phyloP scores from a whole-genome alignment of 345 rosid species.

The Murraya koenigii region DNA sequence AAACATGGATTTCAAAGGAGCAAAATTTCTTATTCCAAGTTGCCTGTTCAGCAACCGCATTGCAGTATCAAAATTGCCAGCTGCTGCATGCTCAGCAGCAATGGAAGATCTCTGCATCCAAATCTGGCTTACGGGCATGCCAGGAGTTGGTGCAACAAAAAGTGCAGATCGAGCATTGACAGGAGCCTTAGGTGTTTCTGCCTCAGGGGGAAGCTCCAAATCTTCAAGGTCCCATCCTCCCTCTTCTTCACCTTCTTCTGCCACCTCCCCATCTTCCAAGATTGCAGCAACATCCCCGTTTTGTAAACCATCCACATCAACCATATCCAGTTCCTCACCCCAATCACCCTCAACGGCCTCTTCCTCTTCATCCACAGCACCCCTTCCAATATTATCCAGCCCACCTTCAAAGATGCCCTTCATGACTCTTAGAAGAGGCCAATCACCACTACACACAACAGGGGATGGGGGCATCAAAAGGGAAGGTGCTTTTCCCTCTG shows the following conservation, averaged over 20 bases:
- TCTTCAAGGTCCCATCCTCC: conserved; percentile 97
- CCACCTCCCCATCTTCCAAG: conserved; percentile 65
- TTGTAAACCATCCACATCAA: conserved; percentile 60
- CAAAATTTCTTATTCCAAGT: conserved; percentile 80
- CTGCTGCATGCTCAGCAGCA: conserved; percentile 92
- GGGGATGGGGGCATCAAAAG: conserved; percentile 85
- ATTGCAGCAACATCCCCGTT: conserved; percentile 57
- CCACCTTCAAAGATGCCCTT: conserved; percentile 95
- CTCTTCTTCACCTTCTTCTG: conserved; percentile 64
- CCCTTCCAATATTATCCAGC: conserved; percentile 52
- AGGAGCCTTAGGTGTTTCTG: conserved; percentile 69
- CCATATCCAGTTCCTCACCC: conserved; percentile 83
- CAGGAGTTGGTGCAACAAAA: conserved; percentile 83
- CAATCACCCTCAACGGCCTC: conserved; percentile 76
- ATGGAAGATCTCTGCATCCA: conserved; percentile 88
- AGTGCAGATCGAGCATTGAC: conserved; percentile 53
- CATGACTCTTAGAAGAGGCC: conserved; percentile 95
- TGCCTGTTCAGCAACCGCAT: conserved; percentile 89
- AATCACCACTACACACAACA: conserved; percentile 76
- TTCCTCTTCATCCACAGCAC: conserved; percentile 63
- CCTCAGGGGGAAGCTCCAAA: conserved; percentile 86
- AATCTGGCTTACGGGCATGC: conserved; percentile 85
- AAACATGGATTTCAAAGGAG: conserved; percentile 68
- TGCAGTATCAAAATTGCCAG: conserved; percentile 90
- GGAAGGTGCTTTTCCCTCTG: conserved; percentile 66